phyloP scores from a whole-genome alignment of 345 rosid species.

The Eucalyptus virginea region DNA sequence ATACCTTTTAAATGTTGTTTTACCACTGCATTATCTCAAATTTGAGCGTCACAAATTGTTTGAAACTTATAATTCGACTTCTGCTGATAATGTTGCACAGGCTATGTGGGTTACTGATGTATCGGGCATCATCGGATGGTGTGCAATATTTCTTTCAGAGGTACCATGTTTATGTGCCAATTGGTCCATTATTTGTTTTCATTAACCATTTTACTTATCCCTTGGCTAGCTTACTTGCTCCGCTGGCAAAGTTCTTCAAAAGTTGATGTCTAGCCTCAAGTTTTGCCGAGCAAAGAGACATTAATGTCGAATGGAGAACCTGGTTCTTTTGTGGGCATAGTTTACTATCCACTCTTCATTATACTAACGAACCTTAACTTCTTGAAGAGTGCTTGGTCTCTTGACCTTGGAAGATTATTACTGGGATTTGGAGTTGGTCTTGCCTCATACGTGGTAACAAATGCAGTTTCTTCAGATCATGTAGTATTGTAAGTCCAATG shows the following conservation, averaged over 20 bases:
- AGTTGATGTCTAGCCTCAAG: not conserved
- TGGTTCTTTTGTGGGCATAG: not conserved
- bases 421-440: slow-evolving; percentile 34
- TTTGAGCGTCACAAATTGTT: not conserved
- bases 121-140: slow-evolving; percentile 34
- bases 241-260: not conserved
- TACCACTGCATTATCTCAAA: not conserved
- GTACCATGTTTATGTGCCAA: not conserved
- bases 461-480: not conserved
- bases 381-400: slow-evolving; percentile 19
- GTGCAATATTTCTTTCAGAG: slow-evolving; percentile 36
- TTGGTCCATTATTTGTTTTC: not conserved
- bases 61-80: not conserved
- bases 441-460: slow-evolving; percentile 26
- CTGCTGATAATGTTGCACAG: slow-evolving; percentile 5
- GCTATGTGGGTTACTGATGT: slow-evolving; percentile 30
- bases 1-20: not conserved
- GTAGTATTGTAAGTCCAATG: not conserved
- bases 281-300: not conserved
- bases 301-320: not conserved
- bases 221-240: not conserved
- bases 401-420: slow-evolving; percentile 29
- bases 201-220: not conserved
- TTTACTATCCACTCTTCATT: not conserved
- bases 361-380: not conserved